Conservation (phyloP, 2,329 filamentous ascomycete species). For the Botrytis paeoniae region DNA sequence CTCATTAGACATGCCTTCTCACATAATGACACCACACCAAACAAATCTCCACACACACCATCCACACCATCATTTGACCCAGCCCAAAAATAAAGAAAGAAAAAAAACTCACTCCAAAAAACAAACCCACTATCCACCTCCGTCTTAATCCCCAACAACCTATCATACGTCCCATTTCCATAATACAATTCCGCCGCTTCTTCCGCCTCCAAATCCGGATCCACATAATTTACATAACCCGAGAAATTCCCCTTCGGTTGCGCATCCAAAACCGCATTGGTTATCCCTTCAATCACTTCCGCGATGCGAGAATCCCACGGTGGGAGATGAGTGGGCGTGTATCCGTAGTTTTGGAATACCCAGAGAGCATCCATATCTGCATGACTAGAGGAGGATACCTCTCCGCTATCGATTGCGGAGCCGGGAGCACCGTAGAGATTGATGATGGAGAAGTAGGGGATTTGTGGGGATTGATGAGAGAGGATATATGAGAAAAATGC, state of each 20-base stretch:
- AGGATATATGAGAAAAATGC: conserved; percentile 23
- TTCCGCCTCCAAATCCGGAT: conserved; percentile 23
- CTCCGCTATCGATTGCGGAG: conserved; percentile 22
- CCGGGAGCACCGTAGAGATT: conserved; percentile 29
- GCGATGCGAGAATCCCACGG: conserved; percentile 25
- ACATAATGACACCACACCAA: background rate
- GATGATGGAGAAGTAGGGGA: conserved; percentile 29
- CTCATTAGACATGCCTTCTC: background rate
- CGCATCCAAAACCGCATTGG: conserved; percentile 25
- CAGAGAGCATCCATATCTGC: conserved; percentile 28
- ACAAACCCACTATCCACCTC: conserved; percentile 25
- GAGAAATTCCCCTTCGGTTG: conserved; percentile 32
- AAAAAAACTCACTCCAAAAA: conserved; percentile 27
- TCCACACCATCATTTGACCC: background rate
- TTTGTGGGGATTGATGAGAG: conserved; percentile 19
- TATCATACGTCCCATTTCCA: conserved; percentile 27
- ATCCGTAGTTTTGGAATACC: conserved; percentile 30
- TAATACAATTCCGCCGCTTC: conserved; percentile 29
- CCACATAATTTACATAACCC: conserved; percentile 33
- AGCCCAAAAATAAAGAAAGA: background rate
- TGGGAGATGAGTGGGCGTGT: conserved; percentile 14
- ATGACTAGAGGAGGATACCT: conserved; percentile 19
- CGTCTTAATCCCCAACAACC: conserved; percentile 28
- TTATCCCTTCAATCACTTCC: conserved; percentile 23
- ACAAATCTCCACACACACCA: too few species aligned